Base-by-base conservation (phyloP, 2,329 filamentous ascomycete genomes). In the Phyllosticta citrichinensis region DNA sequence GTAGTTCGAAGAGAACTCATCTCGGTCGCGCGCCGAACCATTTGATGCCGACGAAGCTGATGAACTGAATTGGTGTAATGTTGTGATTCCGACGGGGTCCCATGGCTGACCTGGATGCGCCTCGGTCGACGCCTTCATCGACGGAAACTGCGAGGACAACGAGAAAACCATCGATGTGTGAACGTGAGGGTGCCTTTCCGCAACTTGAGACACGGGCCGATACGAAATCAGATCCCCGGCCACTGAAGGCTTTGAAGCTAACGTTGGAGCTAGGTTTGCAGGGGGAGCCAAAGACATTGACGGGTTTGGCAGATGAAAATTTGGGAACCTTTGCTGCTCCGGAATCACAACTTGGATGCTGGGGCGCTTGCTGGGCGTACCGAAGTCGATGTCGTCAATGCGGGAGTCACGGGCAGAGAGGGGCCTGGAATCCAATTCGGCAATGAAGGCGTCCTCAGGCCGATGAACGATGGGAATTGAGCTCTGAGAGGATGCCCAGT, bases 341-440 rank as follows among this genome's bases (percentile, higher is more conserved):
- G 73, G 73, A 61, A 75, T 75, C 52, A 73, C 66, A 20, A 74
- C 69, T 63, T 73, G 69, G 59, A 75, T 74, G 63, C 66, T 68
- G 19, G 70, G 70, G 60, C 66, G 47, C 40, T 53, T 40, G 20
- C 24, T 53, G 17, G 17, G 40, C 1, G 4, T n/a, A 2, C 8
- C 40, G 8, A 14, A 47, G 6, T 47, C 40, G 5, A n/a, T n/a
- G 4, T 47, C 40, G 2, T 8, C 40, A 2, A n/a, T 8, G 3
- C 40, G 40, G 14, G 40, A 47, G 24, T 60, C 53, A 25, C 53
- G 69, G 27, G 66, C 65, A 57, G 52, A 20, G 19, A 55, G 24
- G 5, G 53, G 56, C 24, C 27, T 62, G 9, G 62, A 52, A 20
- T 65, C 60, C 25, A 60, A 24, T 11, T 62, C 62, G 20, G 35